phyloP scores from a whole-genome alignment of 2,329 filamentous ascomycete genomes.

The Microcyclosporella mali region DNA sequence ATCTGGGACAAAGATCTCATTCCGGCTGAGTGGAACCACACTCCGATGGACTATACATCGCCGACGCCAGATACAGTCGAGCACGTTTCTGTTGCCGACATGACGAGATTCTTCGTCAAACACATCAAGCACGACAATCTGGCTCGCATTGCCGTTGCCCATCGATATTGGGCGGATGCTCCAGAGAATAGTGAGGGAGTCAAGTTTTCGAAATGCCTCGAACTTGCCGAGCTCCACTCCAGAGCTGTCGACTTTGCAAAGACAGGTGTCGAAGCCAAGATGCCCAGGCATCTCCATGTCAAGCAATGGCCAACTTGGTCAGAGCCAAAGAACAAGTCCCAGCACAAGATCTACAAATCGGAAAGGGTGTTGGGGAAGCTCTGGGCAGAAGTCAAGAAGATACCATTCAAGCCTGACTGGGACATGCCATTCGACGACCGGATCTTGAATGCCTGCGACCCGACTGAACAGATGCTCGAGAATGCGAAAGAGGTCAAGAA shows the following conservation, averaged over 20 bases:
- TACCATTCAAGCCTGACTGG: conserved; percentile 69
- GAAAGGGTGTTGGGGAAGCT: conserved; percentile 68
- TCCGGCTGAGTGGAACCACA: conserved; percentile 61
- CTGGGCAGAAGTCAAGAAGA: conserved; percentile 66
- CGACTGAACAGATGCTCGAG: conserved; percentile 50
- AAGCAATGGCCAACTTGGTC: conserved; percentile 78
- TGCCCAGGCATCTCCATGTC: conserved; percentile 57
- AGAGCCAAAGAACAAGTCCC: conserved; percentile 48
- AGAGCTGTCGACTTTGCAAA: conserved; percentile 92
- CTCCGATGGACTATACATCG: conserved; percentile 70
- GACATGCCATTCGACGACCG: conserved; percentile 67
- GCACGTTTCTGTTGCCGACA: conserved; percentile 63
- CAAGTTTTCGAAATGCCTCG: conserved; percentile 61
- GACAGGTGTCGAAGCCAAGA: conserved; percentile 69
- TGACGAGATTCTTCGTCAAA: conserved; percentile 78
- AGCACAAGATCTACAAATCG: conserved; percentile 57
- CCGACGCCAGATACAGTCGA: conserved; percentile 51
- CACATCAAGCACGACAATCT: conserved; percentile 91
- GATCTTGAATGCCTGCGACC: conserved; percentile 58
- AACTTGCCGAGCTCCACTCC: conserved; percentile 76
- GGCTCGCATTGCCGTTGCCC: conserved; percentile 70
- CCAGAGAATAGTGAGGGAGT: conserved; percentile 52
- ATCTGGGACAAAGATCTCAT: conserved; percentile 80
- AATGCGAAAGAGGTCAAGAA: conserved; percentile 62
- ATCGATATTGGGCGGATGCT: conserved; percentile 69